Evolutionary conservation across 495 filamentous ascomycete species (phyloP).

Genomic region (Daldinia grandis): DNA sequence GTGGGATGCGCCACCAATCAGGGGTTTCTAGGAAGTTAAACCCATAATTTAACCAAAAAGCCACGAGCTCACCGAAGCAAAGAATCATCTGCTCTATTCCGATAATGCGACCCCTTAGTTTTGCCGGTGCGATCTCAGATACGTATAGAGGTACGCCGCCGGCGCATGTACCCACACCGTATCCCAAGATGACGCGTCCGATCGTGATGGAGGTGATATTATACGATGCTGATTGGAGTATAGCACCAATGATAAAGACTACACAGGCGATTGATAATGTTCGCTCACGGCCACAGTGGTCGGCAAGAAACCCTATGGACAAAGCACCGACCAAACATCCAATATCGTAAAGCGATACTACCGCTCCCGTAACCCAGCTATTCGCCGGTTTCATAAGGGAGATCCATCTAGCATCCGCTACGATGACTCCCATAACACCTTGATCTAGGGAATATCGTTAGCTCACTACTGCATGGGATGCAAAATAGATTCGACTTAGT

Average conservation of each 20-base stretch:
- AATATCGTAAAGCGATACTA: not conserved
- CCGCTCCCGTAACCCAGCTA: not conserved
- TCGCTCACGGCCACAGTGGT: not conserved
- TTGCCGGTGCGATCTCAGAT: constrained; percentile 60
- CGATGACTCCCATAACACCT: not conserved
- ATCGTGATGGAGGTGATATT: constrained; percentile 59
- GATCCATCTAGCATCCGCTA: not conserved
- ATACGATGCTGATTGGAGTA: constrained; percentile 56
- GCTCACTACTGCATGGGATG: not conserved
- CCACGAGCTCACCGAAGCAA: constrained; percentile 58
- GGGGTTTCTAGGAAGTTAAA: constrained; percentile 48
- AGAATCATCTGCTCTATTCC: constrained; percentile 61
- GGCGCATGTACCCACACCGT: constrained; percentile 62
- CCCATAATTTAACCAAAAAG: constrained; percentile 60
- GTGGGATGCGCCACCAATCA: constrained; percentile 62
- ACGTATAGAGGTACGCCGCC: constrained; percentile 57
- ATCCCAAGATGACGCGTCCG: constrained; percentile 60
- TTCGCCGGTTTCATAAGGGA: not conserved
- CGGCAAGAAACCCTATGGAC: not conserved
- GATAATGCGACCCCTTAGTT: constrained; percentile 56
- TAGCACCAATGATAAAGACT: constrained; percentile 58
- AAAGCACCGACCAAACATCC: not conserved
- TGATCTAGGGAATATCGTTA: not conserved
- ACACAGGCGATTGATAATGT: constrained; percentile 50
- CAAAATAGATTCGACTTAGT: constrained; percentile 16